Evolutionary conservation across 1,284 basidiomycete genomes (phyloP), one percentile per base, ranked within the genome.

Genomic region (Boletus mariae): DNA sequence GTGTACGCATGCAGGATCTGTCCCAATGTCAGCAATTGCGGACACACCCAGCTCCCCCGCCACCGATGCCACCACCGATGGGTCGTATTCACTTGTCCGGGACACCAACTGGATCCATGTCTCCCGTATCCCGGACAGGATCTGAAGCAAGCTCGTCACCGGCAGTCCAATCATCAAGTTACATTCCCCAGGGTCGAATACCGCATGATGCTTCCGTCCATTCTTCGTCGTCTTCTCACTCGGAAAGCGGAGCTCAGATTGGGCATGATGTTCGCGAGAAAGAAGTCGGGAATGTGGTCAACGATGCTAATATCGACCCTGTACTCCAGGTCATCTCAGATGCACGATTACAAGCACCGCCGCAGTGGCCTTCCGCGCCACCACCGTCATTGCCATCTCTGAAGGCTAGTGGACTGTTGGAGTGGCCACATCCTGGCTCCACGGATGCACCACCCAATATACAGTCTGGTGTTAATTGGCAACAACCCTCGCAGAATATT

Each of bases 351-450:
- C 62, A 58, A 34, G 40, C 41, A 44, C 46, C 52, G 8, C 45
- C 60, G 20, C 57, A 61, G 35, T 42, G 56, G 49, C 32, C 40
- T 38, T 13, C 47, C 1, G 47, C 32, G 13, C 43, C 55, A 20
- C 43, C 55, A 20, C 75, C 73, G 57, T 82, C 81, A 11, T 68
- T 89, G 51, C 86, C 87, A 17, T 87, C 86, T 32, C 71, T 89
- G 47, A 87, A 87, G 70, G 79, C 83, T 20, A 87, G 83, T 57
- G 86, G 86, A 9, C 72, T 89, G 41, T 69, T 89, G 46, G 84
- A 87, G 61, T 80, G 73, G 66, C 73, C 71, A 59, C 64, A 57
- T 26, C 51, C 65, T 48, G 58, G 65, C 9, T 55, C 66, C 45
- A 20, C 60, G 28, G 61, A 69, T 32, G 49, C 52, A 40, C 26